Base-by-base conservation (phyloP, 2,329 filamentous ascomycete genomes). In the Aspergillus sp. region DNA sequence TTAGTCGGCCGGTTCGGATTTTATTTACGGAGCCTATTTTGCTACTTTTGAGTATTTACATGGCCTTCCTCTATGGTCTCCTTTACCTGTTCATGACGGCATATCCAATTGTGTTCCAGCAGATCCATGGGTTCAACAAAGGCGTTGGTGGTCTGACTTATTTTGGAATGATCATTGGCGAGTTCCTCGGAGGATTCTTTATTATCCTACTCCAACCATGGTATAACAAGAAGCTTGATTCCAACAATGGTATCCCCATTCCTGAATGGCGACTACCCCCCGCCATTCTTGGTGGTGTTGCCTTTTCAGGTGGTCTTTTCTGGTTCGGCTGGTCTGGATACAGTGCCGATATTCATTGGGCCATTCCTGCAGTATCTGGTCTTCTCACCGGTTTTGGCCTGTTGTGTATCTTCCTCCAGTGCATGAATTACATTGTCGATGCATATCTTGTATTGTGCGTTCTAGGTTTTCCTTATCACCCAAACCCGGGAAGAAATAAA, bases 141-240 rank as follows among this genome's bases (percentile, higher is more conserved):
- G 89, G 90, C 45, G 69, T 86, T n/a, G 79, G 83, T 2, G 89
- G 89, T 1, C 76, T 95, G 3, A 82, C 88, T 3, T 95, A 89
- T 67, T 86, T 95, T 58, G 90, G 89, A 46, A 86, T 95, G 80
- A 80, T 93, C 46, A 56, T 76, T 9, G 88, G 88, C 37, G 81
- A 88, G 63, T 53, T 91, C 6, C 66, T 88, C 43, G 85, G 85
- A 0, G 86, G 86, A 44, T 54, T 74, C 3, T 74, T 77, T 38
- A 83, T 91, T 52, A 72, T 86, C 45, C 61, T 81, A 10, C 79
- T 79, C 54, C 85, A 89, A 63, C 82, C 20, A 74, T 55, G 75
- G 64, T 91, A 91, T 66, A 78, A 80, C 59, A 77, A 78, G 57
- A 88, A 86, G 68, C 74, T 88, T 15, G 73, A 72, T 2, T 83